A percentile compares a stretch with the other conserved stretches of the same genome.
These are phyloP conservation scores for Capronia epimyces DNA, from an alignment of 2,329 filamentous ascomycete genomes.

Conservation along the genomic window DNA sequence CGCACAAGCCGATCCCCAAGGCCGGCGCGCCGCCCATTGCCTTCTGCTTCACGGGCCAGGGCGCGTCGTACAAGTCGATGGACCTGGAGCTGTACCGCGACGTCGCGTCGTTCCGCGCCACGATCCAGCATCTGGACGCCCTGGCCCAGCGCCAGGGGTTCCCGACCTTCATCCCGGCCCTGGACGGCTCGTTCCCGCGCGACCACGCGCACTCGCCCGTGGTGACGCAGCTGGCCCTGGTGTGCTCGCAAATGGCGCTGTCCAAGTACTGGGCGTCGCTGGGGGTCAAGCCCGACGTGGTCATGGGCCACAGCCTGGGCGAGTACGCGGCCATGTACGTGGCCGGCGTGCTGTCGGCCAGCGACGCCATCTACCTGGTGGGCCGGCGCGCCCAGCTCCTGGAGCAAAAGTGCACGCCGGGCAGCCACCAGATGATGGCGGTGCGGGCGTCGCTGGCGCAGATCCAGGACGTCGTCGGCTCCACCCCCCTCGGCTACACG, in stretches of 20 bases:
- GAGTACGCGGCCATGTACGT: conserved; percentile 32
- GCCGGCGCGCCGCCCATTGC: too few relatives aligned
- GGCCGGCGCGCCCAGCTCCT: conserved; percentile 58
- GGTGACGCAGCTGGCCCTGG: conserved; percentile 38
- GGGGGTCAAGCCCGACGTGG: conserved; percentile 25
- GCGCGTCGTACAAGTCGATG: too few relatives aligned
- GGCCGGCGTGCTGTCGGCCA: conserved; percentile 29
- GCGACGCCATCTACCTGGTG: conserved; percentile 31
- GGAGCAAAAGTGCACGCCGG: conserved; percentile 31
- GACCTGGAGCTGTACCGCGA: too few relatives aligned
- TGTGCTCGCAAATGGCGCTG: conserved; percentile 42
- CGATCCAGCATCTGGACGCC: too few relatives aligned
- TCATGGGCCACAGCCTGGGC: conserved; percentile 34
- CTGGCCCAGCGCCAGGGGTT: too few relatives aligned
- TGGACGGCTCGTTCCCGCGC: conserved; percentile 29
- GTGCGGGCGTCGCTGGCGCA: too few relatives aligned
- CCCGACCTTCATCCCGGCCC: conserved; percentile 22
- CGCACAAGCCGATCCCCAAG: conserved; percentile 16
- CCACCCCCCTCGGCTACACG: conserved; percentile 42
- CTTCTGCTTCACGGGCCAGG: too few relatives aligned
- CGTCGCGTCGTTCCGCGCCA: too few relatives aligned
- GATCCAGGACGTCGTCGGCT: conserved; percentile 50
- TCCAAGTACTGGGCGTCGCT: conserved; percentile 33
- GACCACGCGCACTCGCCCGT: conserved; percentile 29
- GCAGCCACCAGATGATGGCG: too few relatives aligned